These are phyloP conservation scores for Rhynchosporium graminicola DNA, from an alignment of 2,329 filamentous ascomycete species.

Conservation along the genomic window DNA sequence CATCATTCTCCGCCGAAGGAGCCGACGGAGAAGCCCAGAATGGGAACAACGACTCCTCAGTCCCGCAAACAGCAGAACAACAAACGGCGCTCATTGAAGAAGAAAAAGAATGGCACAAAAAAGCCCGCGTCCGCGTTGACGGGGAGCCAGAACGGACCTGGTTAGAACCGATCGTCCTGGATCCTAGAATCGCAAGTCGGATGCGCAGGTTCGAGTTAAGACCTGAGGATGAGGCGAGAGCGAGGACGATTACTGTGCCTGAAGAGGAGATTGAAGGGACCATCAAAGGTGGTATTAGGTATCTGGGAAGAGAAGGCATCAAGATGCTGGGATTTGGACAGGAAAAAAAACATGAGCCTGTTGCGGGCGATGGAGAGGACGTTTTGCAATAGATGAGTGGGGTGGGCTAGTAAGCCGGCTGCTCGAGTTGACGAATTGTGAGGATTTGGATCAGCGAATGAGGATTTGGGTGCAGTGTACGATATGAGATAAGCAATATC, in stretches of 20 bases:
- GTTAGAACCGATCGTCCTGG: slow-evolving; percentile 72
- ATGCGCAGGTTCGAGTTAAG: slow-evolving; percentile 79
- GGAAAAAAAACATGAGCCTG: slow-evolving; percentile 26
- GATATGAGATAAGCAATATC: slow-evolving; percentile 9
- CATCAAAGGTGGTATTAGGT: slow-evolving; percentile 60
- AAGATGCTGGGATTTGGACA: slow-evolving; percentile 30
- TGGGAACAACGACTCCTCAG: background rate
- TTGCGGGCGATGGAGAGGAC: slow-evolving; percentile 21
- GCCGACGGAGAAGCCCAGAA: slow-evolving; percentile 38
- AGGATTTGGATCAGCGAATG: background rate
- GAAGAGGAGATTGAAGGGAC: slow-evolving; percentile 71
- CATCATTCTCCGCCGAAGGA: slow-evolving; percentile 25
- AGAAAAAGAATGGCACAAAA: slow-evolving; percentile 83
- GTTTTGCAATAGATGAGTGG: slow-evolving; percentile 4
- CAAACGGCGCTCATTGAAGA: slow-evolving; percentile 66
- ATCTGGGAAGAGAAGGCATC: slow-evolving; percentile 44
- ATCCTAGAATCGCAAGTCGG: slow-evolving; percentile 71
- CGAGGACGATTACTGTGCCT: slow-evolving; percentile 60
- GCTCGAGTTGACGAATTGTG: background rate
- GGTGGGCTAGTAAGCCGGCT: background rate
- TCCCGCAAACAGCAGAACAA: slow-evolving; percentile 54
- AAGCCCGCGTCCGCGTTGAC: slow-evolving; percentile 59
- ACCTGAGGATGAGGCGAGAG: slow-evolving; percentile 68
- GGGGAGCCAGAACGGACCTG: slow-evolving; percentile 69
- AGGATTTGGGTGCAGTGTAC: slow-evolving; percentile 4